phyloP scores from a whole-genome alignment of 2,329 filamentous ascomycete genomes.

The Fusarium sp. region DNA sequence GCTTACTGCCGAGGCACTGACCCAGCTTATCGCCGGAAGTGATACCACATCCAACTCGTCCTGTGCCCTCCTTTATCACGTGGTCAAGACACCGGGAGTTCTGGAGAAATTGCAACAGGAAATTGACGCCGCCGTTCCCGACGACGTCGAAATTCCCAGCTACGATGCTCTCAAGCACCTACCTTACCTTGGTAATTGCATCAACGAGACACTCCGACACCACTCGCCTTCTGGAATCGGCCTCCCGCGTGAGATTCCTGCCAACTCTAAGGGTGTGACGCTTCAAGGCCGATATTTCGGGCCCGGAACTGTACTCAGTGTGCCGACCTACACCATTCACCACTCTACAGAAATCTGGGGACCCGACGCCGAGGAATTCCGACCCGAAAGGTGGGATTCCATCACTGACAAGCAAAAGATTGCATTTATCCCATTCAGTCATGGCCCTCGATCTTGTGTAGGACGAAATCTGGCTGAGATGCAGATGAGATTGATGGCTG shows the following conservation, averaged over 20 bases:
- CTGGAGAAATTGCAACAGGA: constrained; percentile 80
- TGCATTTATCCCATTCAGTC: constrained; percentile 83
- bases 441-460: constrained; percentile 79
- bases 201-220: constrained; percentile 88
- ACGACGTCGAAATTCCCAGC: constrained; percentile 74
- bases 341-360: constrained; percentile 84
- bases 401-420: constrained; percentile 78
- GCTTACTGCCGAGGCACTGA: constrained; percentile 89
- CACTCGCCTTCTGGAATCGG: constrained; percentile 91
- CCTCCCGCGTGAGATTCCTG: constrained; percentile 82
- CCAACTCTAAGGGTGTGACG: constrained; percentile 73
- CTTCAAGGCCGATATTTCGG: constrained; percentile 81
- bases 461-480: constrained; percentile 90
- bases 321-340: constrained; percentile 88
- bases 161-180: constrained; percentile 83
- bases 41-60: constrained; percentile 87
- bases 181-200: constrained; percentile 81
- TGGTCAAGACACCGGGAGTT: constrained; percentile 78
- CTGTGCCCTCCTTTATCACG: constrained; percentile 87
- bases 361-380: constrained; percentile 78
- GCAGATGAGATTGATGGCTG: constrained; percentile 85
- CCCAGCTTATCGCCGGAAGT: constrained; percentile 86
- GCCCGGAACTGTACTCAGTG: constrained; percentile 82
- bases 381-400: constrained; percentile 80
- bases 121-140: constrained; percentile 78